These are phyloP conservation scores for Leishmania aethiopica DNA, from an alignment of 208 protist species.

Conservation along the genomic window DNA sequence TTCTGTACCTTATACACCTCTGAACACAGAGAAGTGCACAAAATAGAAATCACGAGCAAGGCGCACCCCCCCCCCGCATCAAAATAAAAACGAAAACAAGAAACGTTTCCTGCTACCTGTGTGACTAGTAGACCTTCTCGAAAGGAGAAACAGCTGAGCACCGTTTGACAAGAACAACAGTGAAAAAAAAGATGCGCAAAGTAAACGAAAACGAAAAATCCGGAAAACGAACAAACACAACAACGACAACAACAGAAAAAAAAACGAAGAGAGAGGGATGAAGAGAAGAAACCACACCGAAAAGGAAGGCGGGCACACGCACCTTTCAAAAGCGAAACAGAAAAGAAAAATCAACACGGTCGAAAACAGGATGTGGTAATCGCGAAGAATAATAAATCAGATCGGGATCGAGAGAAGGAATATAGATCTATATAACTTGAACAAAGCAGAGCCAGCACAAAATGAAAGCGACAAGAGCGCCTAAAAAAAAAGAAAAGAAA, in stretches of 20 bases:
- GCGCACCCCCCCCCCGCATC: neutral
- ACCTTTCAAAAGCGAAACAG: neutral
- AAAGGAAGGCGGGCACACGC: neutral
- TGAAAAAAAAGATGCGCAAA: slow-evolving; percentile 1
- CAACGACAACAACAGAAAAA: neutral
- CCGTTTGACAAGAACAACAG: neutral
- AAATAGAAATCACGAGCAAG: neutral
- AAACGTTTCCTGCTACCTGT: neutral
- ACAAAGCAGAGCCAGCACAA: neutral
- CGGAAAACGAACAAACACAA: neutral
- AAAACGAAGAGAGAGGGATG: neutral
- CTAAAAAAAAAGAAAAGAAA: neutral
- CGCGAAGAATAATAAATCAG: neutral
- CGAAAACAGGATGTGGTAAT: neutral
- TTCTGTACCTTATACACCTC: neutral
- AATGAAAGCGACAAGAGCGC: neutral
- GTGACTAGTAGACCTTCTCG: neutral
- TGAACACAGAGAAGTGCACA: neutral
- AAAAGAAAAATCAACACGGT: neutral
- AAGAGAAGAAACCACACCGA: neutral
- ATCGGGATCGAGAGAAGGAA: neutral
- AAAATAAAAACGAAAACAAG: neutral
- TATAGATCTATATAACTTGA: neutral
- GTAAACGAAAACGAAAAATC: neutral
- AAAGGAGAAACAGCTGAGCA: neutral